Evolutionary conservation across 1,139 yeast species (phyloP).

Genomic region (Saccharomyces hybrid): DNA sequence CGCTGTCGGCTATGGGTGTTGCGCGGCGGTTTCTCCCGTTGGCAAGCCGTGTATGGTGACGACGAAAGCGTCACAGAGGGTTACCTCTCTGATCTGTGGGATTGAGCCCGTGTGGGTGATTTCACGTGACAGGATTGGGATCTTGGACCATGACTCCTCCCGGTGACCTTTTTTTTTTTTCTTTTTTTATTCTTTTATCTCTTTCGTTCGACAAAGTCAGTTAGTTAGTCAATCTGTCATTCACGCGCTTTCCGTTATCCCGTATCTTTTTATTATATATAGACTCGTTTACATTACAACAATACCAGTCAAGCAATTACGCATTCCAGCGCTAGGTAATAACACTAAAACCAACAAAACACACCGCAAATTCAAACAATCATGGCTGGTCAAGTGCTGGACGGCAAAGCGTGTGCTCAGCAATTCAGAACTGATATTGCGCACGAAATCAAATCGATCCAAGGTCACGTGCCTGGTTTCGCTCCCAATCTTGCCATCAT

Average conservation of each 20-base stretch:
- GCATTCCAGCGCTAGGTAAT: not conserved
- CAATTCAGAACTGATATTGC: slow-evolving; percentile 42
- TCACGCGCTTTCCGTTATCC: not conserved
- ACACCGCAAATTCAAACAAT: not conserved
- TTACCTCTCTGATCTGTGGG: slow-evolving; percentile 54
- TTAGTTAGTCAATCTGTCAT: no score
- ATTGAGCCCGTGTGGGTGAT: slow-evolving; percentile 10
- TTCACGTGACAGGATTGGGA: not conserved
- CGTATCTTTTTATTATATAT: not conserved
- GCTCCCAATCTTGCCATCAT: slow-evolving; percentile 69
- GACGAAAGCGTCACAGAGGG: slow-evolving; percentile 62
- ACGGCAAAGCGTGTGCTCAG: slow-evolving; percentile 66
- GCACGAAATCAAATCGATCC: slow-evolving; percentile 47
- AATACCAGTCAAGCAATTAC: not conserved
- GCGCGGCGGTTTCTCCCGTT: slow-evolving; percentile 74
- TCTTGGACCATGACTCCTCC: not conserved
- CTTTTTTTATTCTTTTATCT: not conserved
- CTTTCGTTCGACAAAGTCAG: not conserved
- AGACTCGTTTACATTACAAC: not conserved
- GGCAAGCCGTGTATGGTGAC: slow-evolving; percentile 72
- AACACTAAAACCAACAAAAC: not conserved
- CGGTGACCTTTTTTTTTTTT: not conserved
- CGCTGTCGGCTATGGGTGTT: slow-evolving; percentile 59
- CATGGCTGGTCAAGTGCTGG: slow-evolving; percentile 36
- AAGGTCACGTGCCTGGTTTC: slow-evolving; percentile 52